phyloP scores from a whole-genome alignment of 106 monocot genomes.

The Ottelia alismoides region DNA sequence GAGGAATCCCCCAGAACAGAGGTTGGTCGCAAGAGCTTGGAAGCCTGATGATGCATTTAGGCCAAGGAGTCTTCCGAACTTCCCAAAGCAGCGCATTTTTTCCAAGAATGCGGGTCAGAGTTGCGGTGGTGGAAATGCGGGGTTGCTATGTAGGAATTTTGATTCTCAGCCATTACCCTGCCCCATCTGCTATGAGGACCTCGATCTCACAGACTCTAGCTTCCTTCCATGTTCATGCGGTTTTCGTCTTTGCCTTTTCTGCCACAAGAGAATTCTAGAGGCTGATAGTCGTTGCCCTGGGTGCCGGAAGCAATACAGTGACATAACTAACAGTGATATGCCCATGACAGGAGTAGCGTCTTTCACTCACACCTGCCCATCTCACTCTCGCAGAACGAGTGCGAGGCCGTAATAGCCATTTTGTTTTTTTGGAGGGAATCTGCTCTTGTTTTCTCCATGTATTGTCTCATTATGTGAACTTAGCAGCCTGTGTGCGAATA shows the following conservation, averaged over 20 bases:
- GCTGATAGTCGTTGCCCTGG: constrained; percentile 51
- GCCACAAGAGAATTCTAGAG: constrained; percentile 92
- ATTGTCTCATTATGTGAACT: no score
- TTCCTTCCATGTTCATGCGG: constrained; percentile 77
- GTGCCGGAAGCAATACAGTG: constrained; percentile 43
- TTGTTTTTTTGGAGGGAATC: no score
- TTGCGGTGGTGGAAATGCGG: background rate
- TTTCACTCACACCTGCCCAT: no score
- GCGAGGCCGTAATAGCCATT: no score
- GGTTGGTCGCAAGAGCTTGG: background rate
- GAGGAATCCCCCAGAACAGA: background rate
- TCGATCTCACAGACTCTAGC: constrained; percentile 80
- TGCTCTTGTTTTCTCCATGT: no score
- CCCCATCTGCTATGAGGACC: constrained; percentile 84
- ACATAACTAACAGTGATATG: background rate
- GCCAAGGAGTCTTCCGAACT: constrained; percentile 1
- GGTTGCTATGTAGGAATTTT: background rate
- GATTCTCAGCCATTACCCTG: constrained; percentile 21
- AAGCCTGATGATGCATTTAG: background rate
- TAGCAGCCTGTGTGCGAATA: no score
- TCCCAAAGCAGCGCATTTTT: constrained; percentile 24
- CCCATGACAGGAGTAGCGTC: no score
- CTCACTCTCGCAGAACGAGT: no score
- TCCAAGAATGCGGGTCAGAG: constrained; percentile 1
- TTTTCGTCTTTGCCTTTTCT: constrained; percentile 82